Evolutionary conservation across 257 asterid genomes (phyloP), one percentile per base, ranked within the genome.

Genomic region (Solanum pinnatisectum): DNA sequence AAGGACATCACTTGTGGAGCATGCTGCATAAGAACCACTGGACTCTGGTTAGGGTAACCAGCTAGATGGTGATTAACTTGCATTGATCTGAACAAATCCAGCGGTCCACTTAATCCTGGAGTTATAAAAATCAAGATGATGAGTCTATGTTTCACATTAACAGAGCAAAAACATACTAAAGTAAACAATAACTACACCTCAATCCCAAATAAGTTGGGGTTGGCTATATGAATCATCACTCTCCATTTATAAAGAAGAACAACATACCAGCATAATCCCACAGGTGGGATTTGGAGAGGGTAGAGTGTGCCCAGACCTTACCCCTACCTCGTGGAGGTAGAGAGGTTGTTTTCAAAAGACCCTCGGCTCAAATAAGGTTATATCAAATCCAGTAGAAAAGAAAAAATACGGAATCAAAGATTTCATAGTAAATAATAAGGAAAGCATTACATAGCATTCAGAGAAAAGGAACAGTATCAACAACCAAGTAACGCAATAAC

Each of bases 51-150:
- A 25, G 84, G 67, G 44, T 83, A 77, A 6, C 85, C 86, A 74
- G 90, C 72, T 84, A 88, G 83, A 36, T 84, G 88, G 65, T 87
- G 84, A 87, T 86, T 87, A 16, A 49, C 70, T 60, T 83, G 91
- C 88, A 90, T 83, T 23, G 89, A 39, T n/a, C 83, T 87, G 37
- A 59, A 83, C 89, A 49, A 35, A 67, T 65, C 84, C 35, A 25
- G 88, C 40, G 46, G 42, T 52, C 63, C 68, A 89, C 52, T 59
- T 44, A 85, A 52, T 84, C 15, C 85, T 33, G 35, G 68, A 88
- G 84, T 32, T 37, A 90, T 22, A 67, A 82, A 87, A 36, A 76
- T 27, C 74, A 37, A 49, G 18, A 46, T n/a, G 49, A 49, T 72
- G 87, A 89, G n/a, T 22, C 27, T 3, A 32, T 49, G 46, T 30